Conservation (phyloP, 306 rosid species). For the Prinsepia uniflora region DNA sequence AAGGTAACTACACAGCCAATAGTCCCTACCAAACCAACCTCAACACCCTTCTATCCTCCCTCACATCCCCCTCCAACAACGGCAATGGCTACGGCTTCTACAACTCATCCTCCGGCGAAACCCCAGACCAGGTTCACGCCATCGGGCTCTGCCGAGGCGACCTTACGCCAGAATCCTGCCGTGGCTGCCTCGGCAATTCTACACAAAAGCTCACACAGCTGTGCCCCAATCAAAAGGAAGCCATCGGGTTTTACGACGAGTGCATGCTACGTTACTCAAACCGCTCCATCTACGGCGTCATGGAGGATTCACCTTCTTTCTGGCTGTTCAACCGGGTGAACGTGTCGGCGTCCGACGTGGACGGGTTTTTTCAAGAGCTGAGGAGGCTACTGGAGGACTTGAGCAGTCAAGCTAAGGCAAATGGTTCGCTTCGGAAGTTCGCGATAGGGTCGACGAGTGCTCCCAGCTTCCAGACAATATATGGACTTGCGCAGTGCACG, state of each 20-base stretch:
- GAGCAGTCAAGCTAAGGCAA: not conserved
- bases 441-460: not conserved
- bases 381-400: not conserved
- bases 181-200: not conserved
- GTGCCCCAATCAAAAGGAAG: slow-evolving; percentile 2
- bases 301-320: not conserved
- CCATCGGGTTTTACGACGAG: not conserved
- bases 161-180: not conserved
- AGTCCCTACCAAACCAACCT: not conserved
- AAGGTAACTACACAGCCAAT: not conserved
- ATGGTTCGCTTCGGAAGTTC: not conserved
- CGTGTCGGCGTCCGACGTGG: not conserved
- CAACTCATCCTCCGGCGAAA: not conserved
- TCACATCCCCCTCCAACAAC: not conserved
- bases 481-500: slow-evolving; percentile 19
- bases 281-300: not conserved
- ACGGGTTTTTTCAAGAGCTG: not conserved
- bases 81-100: slow-evolving; percentile 8
- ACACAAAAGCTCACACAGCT: not conserved
- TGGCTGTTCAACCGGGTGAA: not conserved
- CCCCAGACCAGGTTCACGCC: not conserved
- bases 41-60: slow-evolving; percentile 8
- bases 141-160: slow-evolving; percentile 4
- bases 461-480: not conserved
- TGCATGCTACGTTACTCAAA: slow-evolving; percentile 27